Evolutionary conservation across 768 basidiomycete species (phyloP).

Genomic region (Phylloporus sp.): DNA sequence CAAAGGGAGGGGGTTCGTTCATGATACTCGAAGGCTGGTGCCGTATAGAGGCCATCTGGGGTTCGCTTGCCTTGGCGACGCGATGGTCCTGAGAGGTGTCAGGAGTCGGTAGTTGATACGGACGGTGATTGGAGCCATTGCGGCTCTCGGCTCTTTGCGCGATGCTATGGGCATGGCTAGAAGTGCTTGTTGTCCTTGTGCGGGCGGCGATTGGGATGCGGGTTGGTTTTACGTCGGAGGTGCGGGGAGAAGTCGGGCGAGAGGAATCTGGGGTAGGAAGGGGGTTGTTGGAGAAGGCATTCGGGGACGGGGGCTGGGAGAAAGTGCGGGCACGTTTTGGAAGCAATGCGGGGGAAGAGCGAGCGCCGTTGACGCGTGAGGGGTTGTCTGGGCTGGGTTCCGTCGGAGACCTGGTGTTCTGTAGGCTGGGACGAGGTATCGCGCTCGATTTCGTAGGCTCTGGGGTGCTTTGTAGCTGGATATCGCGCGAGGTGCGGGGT

Average conservation of each 20-base stretch:
- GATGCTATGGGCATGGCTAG: slow-evolving; percentile 36
- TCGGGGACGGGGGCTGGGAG: slow-evolving; percentile 47
- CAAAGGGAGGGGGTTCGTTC: slow-evolving; percentile 64
- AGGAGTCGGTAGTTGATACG: slow-evolving; percentile 25
- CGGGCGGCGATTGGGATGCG: slow-evolving; percentile 48
- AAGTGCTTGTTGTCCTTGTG: slow-evolving; percentile 38
- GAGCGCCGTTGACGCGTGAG: slow-evolving; percentile 27
- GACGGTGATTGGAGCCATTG: slow-evolving; percentile 26
- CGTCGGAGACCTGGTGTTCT: slow-evolving; percentile 32
- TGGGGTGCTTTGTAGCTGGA: slow-evolving; percentile 19
- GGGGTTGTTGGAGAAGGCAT: slow-evolving; percentile 25
- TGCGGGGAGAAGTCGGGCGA: slow-evolving; percentile 44
- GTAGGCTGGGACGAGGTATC: slow-evolving; percentile 46
- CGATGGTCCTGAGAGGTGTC: slow-evolving; percentile 31
- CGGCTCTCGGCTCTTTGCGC: slow-evolving; percentile 36
- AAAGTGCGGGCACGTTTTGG: slow-evolving; percentile 59
- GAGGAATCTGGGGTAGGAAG: slow-evolving; percentile 36
- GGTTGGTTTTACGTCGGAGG: slow-evolving; percentile 38
- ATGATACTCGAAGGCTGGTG: slow-evolving; percentile 47
- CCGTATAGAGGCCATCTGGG: slow-evolving; percentile 33
- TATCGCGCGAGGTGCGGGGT: slow-evolving; percentile 20
- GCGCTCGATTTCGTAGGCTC: slow-evolving; percentile 39
- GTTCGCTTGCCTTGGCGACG: slow-evolving; percentile 27
- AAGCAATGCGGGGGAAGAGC: slow-evolving; percentile 30
- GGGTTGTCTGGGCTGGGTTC: slow-evolving; percentile 19